phyloP scores from a whole-genome alignment of 2,329 filamentous ascomycete species.

The Paecilomyces formosus region DNA sequence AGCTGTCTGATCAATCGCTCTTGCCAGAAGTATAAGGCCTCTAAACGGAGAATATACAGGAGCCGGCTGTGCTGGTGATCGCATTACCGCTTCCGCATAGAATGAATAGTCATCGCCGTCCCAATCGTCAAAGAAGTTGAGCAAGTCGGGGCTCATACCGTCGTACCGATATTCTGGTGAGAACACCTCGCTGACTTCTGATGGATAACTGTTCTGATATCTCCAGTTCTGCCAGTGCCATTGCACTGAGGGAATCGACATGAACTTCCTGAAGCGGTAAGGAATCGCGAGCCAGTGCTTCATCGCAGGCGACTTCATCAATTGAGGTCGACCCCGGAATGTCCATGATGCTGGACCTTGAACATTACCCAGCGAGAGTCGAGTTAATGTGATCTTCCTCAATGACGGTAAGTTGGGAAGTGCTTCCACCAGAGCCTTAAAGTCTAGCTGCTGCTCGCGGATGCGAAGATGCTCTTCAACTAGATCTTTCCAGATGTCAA shows the following conservation, averaged over 20 bases:
- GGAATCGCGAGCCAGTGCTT: background rate
- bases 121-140: background rate
- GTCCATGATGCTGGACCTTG: background rate
- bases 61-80: background rate
- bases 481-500: background rate
- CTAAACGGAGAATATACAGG: background rate
- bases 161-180: background rate
- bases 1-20: background rate
- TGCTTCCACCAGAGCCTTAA: background rate
- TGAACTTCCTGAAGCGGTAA: background rate
- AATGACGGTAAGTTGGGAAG: background rate
- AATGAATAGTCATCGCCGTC: background rate
- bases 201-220: background rate
- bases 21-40: background rate
- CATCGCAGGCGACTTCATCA: background rate
- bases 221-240: background rate
- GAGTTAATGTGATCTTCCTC: background rate
- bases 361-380: background rate
- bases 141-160: background rate
- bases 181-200: background rate
- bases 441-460: background rate
- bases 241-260: background rate
- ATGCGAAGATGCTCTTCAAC: background rate
- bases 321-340: background rate
- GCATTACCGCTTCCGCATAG: background rate